Base-by-base conservation (phyloP, 2,329 filamentous ascomycete genomes). In the Fusarium newnesense region DNA sequence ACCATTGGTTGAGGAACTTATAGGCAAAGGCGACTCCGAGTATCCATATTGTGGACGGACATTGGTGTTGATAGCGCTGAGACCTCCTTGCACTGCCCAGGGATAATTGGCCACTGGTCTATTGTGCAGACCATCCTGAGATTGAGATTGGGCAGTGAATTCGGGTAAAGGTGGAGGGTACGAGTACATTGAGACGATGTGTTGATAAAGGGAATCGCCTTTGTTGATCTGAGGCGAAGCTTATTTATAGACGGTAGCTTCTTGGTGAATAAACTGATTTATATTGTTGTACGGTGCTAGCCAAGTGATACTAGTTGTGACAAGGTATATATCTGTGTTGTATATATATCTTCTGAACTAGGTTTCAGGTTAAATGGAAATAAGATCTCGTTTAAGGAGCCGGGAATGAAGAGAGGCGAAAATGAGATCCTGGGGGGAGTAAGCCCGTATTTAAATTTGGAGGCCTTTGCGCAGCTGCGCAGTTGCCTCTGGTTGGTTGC, bases 381-480 rank as follows among this genome's bases (percentile, higher is more conserved):
- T 46, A 59, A 59, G 59, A 59, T 64, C 39, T 53, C n/a, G 30
- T 37, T 52, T 36, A 64, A 39, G 15, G 52, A 46, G 52, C 60
- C 50, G 30, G 59, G 52, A 53, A 58, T 65, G 63, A 37, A 30
- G 21, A 43, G 58, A 67, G 42, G 53, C 64, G 64, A 57, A 56
- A 57, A 28, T 30, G 40, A 53, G 30, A 34, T 46, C 28, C 26
- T 37, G 46, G 66, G 66, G 67, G 43, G 11, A 24, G 37, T 43
- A 46, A 47, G 39, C 50, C 16, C n/a, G 21, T 57, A 53, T 50
- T 69, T 69, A 64, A 64, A 26, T 36, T 24, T 30, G 65, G 59
- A 54, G 52, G 66, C 65, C 65, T 68, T 46, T 59, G 59, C 65
- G 59, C 59, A 53, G 24, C 26, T 19, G 67, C 66, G 67, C 67